These are phyloP conservation scores for Cucumis cinereus DNA, from an alignment of 306 rosid genomes.

Conservation along the genomic window DNA sequence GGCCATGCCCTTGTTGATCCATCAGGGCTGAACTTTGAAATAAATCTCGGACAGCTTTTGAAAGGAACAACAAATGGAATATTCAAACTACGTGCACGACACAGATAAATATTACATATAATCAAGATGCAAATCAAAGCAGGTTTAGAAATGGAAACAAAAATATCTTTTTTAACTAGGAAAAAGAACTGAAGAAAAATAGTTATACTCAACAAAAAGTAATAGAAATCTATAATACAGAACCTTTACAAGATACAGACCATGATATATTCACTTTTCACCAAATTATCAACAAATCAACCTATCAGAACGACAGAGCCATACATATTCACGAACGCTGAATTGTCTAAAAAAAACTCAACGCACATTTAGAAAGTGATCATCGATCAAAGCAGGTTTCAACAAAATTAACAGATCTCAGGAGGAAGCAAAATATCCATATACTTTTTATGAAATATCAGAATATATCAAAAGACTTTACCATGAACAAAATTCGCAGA, in stretches of 20 bases:
- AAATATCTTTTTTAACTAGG: neutral
- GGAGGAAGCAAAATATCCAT: neutral
- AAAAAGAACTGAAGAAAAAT: neutral
- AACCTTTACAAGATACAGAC: neutral
- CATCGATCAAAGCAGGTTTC: neutral
- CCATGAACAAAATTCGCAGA: neutral
- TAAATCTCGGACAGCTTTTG: conserved; percentile 5
- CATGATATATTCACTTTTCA: neutral
- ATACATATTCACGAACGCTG: neutral
- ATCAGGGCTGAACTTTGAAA: neutral
- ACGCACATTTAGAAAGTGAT: neutral
- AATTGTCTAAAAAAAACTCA: neutral
- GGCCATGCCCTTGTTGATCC: conserved; percentile 30
- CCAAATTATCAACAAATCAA: neutral
- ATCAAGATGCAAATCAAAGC: neutral
- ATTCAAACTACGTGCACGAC: neutral
- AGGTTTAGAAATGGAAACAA: neutral
- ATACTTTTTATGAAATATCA: neutral
- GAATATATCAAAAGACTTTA: neutral
- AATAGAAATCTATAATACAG: neutral
- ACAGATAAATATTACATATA: neutral
- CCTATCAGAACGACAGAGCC: neutral
- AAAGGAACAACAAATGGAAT: neutral
- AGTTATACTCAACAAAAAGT: neutral
- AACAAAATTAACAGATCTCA: neutral